phyloP scores from a whole-genome alignment of 768 basidiomycete species.

The Lyophyllum shimeji region DNA sequence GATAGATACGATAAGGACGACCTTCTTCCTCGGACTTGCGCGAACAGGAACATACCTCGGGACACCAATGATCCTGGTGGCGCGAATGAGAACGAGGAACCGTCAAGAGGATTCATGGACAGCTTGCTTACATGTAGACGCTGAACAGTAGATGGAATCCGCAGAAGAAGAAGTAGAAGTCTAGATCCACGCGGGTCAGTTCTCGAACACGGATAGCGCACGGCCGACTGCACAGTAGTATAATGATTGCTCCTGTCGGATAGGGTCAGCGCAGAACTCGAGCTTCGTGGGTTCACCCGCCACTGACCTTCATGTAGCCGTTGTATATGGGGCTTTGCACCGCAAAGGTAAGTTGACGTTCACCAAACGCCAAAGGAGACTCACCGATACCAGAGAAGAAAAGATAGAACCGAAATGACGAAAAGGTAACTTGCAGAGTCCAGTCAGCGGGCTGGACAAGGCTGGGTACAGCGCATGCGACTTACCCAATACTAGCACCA shows the following conservation, averaged over 20 bases:
- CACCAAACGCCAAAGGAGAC: conserved; percentile 24
- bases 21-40: conserved; percentile 36
- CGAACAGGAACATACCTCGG: conserved; percentile 54
- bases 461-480: conserved; percentile 17
- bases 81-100: conserved; percentile 24
- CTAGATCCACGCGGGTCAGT: conserved; percentile 45
- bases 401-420: conserved; percentile 75
- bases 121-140: conserved; percentile 75
- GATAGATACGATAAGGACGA: conserved; percentile 18
- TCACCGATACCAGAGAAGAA: conserved; percentile 94
- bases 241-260: conserved; percentile 79
- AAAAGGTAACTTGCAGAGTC: conserved; percentile 63
- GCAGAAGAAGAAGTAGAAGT: conserved; percentile 95
- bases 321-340: conserved; percentile 86
- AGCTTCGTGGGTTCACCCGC: conserved; percentile 10
- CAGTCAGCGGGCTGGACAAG: conserved; percentile 20
- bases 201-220: conserved; percentile 23
- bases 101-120: conserved; percentile 19
- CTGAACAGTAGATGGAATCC: conserved; percentile 95
- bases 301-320: conserved; percentile 89
- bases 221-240: conserved; percentile 75
- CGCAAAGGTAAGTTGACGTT: conserved; percentile 12
- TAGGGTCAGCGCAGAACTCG: conserved; percentile 18
- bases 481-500: conserved; percentile 81
- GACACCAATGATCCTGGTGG: conserved; percentile 86